phyloP scores from a whole-genome alignment of 1,284 basidiomycete genomes.

The Cryptococcus sp. region DNA sequence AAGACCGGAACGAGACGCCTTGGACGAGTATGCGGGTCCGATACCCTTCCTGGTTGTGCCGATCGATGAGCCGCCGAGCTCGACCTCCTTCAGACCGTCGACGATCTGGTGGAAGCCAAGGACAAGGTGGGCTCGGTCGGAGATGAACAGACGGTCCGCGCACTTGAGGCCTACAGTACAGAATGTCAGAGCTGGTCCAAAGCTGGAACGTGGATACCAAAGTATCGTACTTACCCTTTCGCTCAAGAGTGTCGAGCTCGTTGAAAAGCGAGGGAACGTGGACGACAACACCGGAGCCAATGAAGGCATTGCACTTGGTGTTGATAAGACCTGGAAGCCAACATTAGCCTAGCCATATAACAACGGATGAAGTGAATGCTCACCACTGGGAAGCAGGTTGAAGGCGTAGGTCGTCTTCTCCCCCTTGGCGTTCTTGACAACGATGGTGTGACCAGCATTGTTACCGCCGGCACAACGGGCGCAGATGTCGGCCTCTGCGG shows the following conservation, averaged over 20 bases:
- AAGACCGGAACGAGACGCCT: slow-evolving; percentile 93
- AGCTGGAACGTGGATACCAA: slow-evolving; percentile 6
- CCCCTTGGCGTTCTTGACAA: slow-evolving; percentile 72
- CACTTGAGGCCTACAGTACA: slow-evolving; percentile 73
- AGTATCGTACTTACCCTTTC: slow-evolving; percentile 66
- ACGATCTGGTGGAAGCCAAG: slow-evolving; percentile 99
- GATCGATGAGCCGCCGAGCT: slow-evolving; percentile 90
- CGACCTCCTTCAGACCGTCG: slow-evolving; percentile 96
- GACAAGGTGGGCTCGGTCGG: slow-evolving; percentile 94
- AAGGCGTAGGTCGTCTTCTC: slow-evolving; percentile 85
- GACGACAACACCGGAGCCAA: slow-evolving; percentile 92
- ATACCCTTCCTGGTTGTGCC: slow-evolving; percentile 98
- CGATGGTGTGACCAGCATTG: slow-evolving; percentile 98
- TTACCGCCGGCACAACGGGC: slow-evolving; percentile 97
- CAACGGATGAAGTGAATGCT: slow-evolving; percentile 35
- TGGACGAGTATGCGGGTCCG: slow-evolving; percentile 96
- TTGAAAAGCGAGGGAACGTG: slow-evolving; percentile 94
- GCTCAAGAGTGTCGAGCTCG: slow-evolving; percentile 84
- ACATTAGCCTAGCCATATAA: not conserved
- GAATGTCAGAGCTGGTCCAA: not conserved
- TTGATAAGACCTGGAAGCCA: slow-evolving; percentile 76
- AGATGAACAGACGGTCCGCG: slow-evolving; percentile 82
- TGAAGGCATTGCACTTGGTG: slow-evolving; percentile 79
- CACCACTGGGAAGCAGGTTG: slow-evolving; percentile 91
- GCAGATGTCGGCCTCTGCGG: slow-evolving; percentile 86